Evolutionary conservation across 768 basidiomycete species (phyloP), one percentile per base, ranked within the genome.

Genomic region (Cystofilobasidium ferigula): DNA sequence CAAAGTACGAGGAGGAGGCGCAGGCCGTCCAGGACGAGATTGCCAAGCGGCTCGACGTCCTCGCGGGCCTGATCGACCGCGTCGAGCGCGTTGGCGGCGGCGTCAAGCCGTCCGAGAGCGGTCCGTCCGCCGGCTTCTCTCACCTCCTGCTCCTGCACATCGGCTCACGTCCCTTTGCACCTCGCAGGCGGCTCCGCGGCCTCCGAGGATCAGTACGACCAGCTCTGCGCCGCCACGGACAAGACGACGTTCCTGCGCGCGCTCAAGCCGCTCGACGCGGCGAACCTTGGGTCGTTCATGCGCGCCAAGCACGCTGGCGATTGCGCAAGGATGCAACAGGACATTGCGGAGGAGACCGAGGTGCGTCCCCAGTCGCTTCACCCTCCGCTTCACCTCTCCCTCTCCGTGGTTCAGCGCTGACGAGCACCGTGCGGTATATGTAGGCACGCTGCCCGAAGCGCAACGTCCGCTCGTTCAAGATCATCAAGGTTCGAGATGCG

Each of bases 391-490:
- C 13, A 8, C 40, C 26, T 43, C 40, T 61, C 24, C 32, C 47
- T 24, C 26, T 34, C 61, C n/a, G n/a, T n/a, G n/a, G n/a, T n/a
- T n/a, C n/a, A n/a, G n/a, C n/a, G n/a, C n/a, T n/a, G n/a, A n/a
- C n/a, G n/a, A n/a, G n/a, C n/a, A n/a, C n/a, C n/a, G n/a, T n/a
- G n/a, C n/a, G n/a, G n/a, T n/a, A n/a, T n/a, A n/a, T n/a, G n/a
- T 45, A 85, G 84, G 76, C 74, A 22, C 73, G 77, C 35, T 91
- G 85, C 71, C 90, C 91, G 4, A 80, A 84, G 3, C 83, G 92
- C 8, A 77, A 87, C 28, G 84, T 90, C 16, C 82, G 85, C 47
- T 83, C 80, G 60, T 91, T 94, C 76, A 80, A 89, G 48, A 83
- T 93, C 7, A 72, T 91, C 20, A 78, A 84, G 18, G 80, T 86